Base-by-base conservation (phyloP, 805 yeast genomes). In the Candida ponderosae region DNA sequence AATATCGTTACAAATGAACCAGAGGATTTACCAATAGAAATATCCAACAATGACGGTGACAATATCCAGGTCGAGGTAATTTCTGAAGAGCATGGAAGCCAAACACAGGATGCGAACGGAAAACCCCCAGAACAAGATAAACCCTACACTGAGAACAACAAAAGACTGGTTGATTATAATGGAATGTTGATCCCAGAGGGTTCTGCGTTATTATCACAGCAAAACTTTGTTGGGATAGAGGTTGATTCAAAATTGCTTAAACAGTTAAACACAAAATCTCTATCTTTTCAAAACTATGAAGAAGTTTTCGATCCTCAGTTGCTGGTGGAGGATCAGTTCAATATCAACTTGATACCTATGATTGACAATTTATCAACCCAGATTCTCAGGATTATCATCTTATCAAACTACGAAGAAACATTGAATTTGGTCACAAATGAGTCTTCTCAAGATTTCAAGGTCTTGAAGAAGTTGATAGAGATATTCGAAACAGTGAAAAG, bases 321-420 rank as follows among this genome's bases (percentile, higher is more conserved):
- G 4, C 11, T 21, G 11, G 11, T 21, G 7, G 24, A 21, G 11
- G 24, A 21, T 16, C 87, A 81, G 51, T 62, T 82, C 30, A 62
- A 79, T 21, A 63, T 82, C 38, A 79, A 80, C 46, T 72, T 88
- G 0, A 59, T 88, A 31, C 89, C 94, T 0, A 72, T 85, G 1
- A 60, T 89, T 41, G 96, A 88, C 52, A 85, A 85, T 46, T 66
- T 89, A 37, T 76, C 96, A 0, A 74, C 88, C 2, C 97, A 89
- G 54, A 65, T 89, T 16, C 63, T 89, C 37, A 67, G 93, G 43
- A 66, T 81, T 3, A 74, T 88, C 29, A 81, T 85, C 8, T 68
- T 74, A 19, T 82, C 82, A 5, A 82, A 94, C 4, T 81, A 82
- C 51, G 86, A 84, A 50, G 84, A 81, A 35, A 74, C 85, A 8